These are phyloP conservation scores for Lipomyces kockii DNA, from an alignment of 805 yeast genomes.

Conservation along the genomic window DNA sequence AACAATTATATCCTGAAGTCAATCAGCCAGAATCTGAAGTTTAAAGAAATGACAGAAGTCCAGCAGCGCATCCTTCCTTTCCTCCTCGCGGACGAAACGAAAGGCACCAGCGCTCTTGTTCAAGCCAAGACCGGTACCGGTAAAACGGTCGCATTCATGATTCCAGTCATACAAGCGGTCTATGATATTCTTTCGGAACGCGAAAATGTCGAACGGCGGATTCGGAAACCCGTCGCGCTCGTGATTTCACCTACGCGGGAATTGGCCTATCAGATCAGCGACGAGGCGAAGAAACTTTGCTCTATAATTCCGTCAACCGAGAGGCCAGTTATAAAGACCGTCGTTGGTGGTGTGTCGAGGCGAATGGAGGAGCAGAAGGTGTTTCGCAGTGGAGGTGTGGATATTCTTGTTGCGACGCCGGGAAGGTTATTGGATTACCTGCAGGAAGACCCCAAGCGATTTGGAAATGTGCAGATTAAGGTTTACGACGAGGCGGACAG, in stretches of 20 bases:
- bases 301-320: neutral
- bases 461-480: constrained; percentile 61
- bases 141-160: constrained; percentile 82
- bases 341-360: constrained; percentile 27
- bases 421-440: constrained; percentile 90
- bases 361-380: constrained; percentile 5
- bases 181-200: constrained; percentile 52
- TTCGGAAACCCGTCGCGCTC: constrained; percentile 59
- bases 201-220: neutral
- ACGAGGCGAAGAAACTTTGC: constrained; percentile 13
- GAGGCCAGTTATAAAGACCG: constrained; percentile 4
- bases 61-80: constrained; percentile 26
- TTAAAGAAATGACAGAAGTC: constrained; percentile 23
- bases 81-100: constrained; percentile 47
- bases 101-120: constrained; percentile 68
- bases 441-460: constrained; percentile 36
- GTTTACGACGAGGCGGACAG: constrained; percentile 94
- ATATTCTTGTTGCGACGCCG: constrained; percentile 93
- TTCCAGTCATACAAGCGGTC: constrained; percentile 79
- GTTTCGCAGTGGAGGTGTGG: constrained; percentile 70
- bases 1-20: constrained; percentile 1
- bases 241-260: constrained; percentile 94
- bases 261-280: constrained; percentile 80
- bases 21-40: constrained; percentile 7
- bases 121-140: constrained; percentile 99